These are phyloP conservation scores for Colletotrichum tabaci DNA, from an alignment of 2,329 filamentous ascomycete genomes.

Conservation along the genomic window DNA sequence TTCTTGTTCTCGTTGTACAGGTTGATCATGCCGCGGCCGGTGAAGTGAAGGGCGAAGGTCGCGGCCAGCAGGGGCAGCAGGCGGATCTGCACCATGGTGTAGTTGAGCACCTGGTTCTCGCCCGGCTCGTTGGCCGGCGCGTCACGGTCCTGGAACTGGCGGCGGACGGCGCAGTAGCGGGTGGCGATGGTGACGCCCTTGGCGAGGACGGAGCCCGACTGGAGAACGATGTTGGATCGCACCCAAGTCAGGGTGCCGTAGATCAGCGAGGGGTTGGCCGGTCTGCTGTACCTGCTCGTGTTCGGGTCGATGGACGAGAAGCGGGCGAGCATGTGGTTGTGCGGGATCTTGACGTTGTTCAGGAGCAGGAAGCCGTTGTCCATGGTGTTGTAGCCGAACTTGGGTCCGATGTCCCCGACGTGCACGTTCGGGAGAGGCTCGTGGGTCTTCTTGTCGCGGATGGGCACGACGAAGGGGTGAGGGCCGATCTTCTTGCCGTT, in stretches of 20 bases:
- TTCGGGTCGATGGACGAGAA: constrained; percentile 73
- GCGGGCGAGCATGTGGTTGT: constrained; percentile 70
- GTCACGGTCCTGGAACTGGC: constrained; percentile 85
- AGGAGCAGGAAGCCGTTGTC: constrained; percentile 86
- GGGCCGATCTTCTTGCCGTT: constrained; percentile 79
- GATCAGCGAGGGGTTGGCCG: constrained; percentile 76
- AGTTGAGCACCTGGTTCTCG: constrained; percentile 84
- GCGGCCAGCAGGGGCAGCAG: constrained; percentile 80
- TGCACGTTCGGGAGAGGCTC: constrained; percentile 78
- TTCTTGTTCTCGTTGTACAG: constrained; percentile 82
- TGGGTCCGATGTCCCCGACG: constrained; percentile 86
- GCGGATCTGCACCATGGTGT: constrained; percentile 85
- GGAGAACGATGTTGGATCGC: constrained; percentile 80
- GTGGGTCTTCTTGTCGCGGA: constrained; percentile 79
- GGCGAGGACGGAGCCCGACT: constrained; percentile 79
- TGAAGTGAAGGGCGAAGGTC: constrained; percentile 85
- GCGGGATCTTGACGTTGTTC: constrained; percentile 82
- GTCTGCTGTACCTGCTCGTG: constrained; percentile 77
- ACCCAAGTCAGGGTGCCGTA: constrained; percentile 86
- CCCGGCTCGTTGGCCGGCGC: constrained; percentile 68
- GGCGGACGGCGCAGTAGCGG: constrained; percentile 79
- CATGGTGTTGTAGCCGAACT: constrained; percentile 86
- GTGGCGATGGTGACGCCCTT: constrained; percentile 85
- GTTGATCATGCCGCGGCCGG: constrained; percentile 81
- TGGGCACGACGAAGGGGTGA: constrained; percentile 84